These are phyloP conservation scores for Graphilbum ipis-grandicollis DNA, from an alignment of 2,329 filamentous ascomycete genomes.

Conservation along the genomic window DNA sequence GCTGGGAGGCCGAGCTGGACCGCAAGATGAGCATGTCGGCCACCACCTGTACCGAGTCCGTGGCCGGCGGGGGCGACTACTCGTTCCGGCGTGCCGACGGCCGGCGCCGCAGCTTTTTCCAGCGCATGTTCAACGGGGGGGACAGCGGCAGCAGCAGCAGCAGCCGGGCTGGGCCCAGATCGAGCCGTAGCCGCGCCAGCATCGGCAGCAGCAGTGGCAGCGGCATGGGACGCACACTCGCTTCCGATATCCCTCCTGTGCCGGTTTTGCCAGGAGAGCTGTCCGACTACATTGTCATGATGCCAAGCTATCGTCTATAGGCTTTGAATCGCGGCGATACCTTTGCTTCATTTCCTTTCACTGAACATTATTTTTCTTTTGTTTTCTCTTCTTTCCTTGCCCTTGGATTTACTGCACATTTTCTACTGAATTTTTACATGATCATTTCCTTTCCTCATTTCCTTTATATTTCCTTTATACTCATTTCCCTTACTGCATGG, in stretches of 20 bases:
- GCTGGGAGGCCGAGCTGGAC: conserved; percentile 34
- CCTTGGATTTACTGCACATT: neutral
- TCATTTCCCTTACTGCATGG: neutral
- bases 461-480: neutral
- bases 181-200: neutral
- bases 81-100: conserved; percentile 12
- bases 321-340: neutral
- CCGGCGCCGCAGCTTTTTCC: conserved; percentile 19
- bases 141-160: neutral
- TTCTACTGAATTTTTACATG: neutral
- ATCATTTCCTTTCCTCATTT: neutral
- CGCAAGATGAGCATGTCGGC: conserved; percentile 9
- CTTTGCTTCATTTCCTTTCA: neutral
- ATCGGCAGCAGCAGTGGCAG: neutral
- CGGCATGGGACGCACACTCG: neutral
- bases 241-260: neutral
- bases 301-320: conserved; percentile 3
- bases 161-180: neutral
- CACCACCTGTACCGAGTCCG: too few species aligned
- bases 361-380: neutral
- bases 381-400: neutral
- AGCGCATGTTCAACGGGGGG: conserved; percentile 19
- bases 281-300: neutral
- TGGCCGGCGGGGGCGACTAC: too few species aligned
- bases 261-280: conserved; percentile 2